Percentiles rank a stretch among this genome's conserved stretches.
Evolutionary conservation across 2,329 filamentous ascomycete genomes (phyloP).

Genomic region (Aureobasidium sp.): DNA sequence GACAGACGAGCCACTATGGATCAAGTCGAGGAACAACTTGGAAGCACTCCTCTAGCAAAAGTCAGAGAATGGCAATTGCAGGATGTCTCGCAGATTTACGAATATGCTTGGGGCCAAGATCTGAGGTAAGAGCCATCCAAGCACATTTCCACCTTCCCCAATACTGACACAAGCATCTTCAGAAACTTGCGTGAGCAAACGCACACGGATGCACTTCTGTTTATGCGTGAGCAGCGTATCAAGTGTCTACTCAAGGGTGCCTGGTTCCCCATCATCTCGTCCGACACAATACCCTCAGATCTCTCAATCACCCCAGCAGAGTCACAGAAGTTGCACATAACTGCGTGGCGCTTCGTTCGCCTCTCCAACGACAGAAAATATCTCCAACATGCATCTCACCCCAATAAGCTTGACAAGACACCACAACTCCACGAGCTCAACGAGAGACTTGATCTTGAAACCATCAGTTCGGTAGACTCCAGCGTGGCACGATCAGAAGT

Average conservation of each 20-base stretch:
- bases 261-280: slow-evolving; percentile 66
- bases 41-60: slow-evolving; percentile 70
- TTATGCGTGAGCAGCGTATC: slow-evolving; percentile 94
- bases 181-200: slow-evolving; percentile 84
- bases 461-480: slow-evolving; percentile 86
- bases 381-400: slow-evolving; percentile 85
- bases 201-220: slow-evolving; percentile 84
- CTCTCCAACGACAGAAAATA: slow-evolving; percentile 87
- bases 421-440: slow-evolving; percentile 66
- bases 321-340: slow-evolving; percentile 33
- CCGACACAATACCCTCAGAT: slow-evolving; percentile 34
- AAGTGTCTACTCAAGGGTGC: slow-evolving; percentile 80
- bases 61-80: slow-evolving; percentile 90
- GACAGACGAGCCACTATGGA: slow-evolving; percentile 73
- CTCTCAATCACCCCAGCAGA: slow-evolving; percentile 33
- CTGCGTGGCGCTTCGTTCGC: slow-evolving; percentile 73
- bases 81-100: slow-evolving; percentile 80
- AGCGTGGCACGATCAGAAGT: slow-evolving; percentile 41
- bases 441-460: slow-evolving; percentile 79
- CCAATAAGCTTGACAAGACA: slow-evolving; percentile 51
- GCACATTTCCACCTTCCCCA: background rate
- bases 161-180: background rate
- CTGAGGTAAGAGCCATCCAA: slow-evolving; percentile 45
- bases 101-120: slow-evolving; percentile 90
- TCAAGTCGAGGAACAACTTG: slow-evolving; percentile 83